phyloP scores from a whole-genome alignment of 163 green algal species.

The Chlorella variabilis region DNA sequence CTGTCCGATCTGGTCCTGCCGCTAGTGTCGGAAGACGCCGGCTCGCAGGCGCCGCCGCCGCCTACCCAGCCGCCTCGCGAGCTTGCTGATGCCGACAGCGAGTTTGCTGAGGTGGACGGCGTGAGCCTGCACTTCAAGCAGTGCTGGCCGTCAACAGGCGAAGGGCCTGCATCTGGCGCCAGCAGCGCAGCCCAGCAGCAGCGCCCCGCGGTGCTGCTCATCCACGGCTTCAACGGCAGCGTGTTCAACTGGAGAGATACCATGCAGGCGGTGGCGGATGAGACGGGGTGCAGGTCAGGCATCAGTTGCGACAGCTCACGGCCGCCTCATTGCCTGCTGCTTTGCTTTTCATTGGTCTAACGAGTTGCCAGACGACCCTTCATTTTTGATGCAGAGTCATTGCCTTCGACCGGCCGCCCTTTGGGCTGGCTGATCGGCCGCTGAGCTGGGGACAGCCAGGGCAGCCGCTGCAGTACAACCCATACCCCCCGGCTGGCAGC shows the following conservation, averaged over 20 bases:
- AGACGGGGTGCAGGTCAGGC: constrained; percentile 43
- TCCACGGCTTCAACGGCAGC: constrained; percentile 63
- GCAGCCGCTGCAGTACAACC: constrained; percentile 50
- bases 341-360: no score
- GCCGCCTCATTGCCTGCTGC: no score
- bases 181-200: background rate
- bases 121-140: constrained; percentile 63
- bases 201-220: constrained; percentile 46
- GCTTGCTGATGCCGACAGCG: constrained; percentile 52
- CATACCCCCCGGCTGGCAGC: constrained; percentile 27
- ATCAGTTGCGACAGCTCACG: no score
- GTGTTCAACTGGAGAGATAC: constrained; percentile 53
- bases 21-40: background rate
- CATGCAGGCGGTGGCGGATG: constrained; percentile 38
- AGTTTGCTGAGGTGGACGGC: constrained; percentile 47
- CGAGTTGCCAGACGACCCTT: no score
- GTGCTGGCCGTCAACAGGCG: background rate
- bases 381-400: constrained; percentile 53
- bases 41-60: background rate
- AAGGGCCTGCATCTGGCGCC: background rate
- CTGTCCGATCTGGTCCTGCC: constrained; percentile 27
- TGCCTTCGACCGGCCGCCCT: constrained; percentile 60
- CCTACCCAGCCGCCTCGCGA: constrained; percentile 7
- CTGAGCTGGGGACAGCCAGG: constrained; percentile 42
- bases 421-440: constrained; percentile 56